These are phyloP conservation scores for Hippophae rhamnoides DNA, from an alignment of 306 rosid species.

Conservation along the genomic window DNA sequence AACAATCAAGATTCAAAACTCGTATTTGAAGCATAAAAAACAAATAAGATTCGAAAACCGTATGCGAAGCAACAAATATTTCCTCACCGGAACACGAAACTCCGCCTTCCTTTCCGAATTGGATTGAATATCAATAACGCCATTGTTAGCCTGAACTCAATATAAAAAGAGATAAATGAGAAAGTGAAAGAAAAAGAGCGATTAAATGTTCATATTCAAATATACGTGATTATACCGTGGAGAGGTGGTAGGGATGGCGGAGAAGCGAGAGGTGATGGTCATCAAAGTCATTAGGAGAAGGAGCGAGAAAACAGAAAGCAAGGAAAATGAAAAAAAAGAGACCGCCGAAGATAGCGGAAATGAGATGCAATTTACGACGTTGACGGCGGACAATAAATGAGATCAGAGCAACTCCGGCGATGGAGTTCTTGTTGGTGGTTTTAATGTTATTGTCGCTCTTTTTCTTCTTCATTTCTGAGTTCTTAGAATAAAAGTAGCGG, in stretches of 20 bases:
- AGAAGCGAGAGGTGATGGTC: slow-evolving; percentile 16
- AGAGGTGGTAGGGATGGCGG: slow-evolving; percentile 2
- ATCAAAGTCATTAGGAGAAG: slow-evolving; percentile 25
- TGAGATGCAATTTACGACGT: slow-evolving; percentile 34
- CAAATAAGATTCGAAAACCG: background rate
- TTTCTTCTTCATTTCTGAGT: slow-evolving; percentile 23
- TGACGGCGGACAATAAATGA: slow-evolving; percentile 21
- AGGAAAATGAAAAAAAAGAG: slow-evolving; percentile 43
- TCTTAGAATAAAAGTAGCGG: background rate
- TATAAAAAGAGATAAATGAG: too few species aligned
- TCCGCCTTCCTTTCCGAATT: slow-evolving; percentile 15
- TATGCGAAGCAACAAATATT: background rate
- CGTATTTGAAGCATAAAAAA: background rate
- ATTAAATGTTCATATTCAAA: background rate
- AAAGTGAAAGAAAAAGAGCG: too few species aligned
- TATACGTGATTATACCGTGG: background rate
- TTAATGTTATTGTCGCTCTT: slow-evolving; percentile 16
- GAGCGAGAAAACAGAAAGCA: slow-evolving; percentile 34
- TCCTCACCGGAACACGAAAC: slow-evolving; percentile 32
- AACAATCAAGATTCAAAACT: too few species aligned
- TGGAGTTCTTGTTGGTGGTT: background rate
- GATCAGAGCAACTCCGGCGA: slow-evolving; percentile 12
- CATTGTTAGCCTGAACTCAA: slow-evolving; percentile 20
- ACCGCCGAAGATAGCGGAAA: slow-evolving; percentile 36
- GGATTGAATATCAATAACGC: slow-evolving; percentile 8